Conservation (phyloP, 352 stramenopile genomes). For the Pythium aristosporum region DNA sequence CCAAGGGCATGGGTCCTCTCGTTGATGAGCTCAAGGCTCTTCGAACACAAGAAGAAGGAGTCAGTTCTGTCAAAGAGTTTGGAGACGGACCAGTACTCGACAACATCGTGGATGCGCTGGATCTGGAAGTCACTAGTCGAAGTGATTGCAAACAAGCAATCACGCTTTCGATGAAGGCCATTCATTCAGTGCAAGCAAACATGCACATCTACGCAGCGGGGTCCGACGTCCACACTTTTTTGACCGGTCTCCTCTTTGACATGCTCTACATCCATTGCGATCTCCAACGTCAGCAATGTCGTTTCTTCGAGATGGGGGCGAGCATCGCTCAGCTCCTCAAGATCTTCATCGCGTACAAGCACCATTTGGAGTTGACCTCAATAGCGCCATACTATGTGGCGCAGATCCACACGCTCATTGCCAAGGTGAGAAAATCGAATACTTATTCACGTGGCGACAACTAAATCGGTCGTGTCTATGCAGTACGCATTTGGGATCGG, state of each 20-base stretch:
- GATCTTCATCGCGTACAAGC: constrained; percentile 54
- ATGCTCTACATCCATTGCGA: constrained; percentile 65
- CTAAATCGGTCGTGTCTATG: constrained; percentile 1
- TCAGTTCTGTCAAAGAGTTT: constrained; percentile 2
- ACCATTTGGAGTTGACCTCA: constrained; percentile 40
- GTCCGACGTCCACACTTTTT: constrained; percentile 41
- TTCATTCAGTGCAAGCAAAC: constrained; percentile 52
- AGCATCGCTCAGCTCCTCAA: constrained; percentile 57
- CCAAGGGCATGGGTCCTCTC: constrained; percentile 40
- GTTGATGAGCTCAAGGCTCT: constrained; percentile 34
- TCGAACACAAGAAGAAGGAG: constrained; percentile 13
- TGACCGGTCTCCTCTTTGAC: constrained; percentile 64
- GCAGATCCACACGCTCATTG: constrained; percentile 57
- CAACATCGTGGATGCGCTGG: constrained; percentile 55
- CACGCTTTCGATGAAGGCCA: constrained; percentile 47
- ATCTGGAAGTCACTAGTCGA: constrained; percentile 29
- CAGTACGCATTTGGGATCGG: constrained; percentile 67
- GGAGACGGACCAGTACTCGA: constrained; percentile 41
- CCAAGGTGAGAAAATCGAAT: constrained; percentile 43
- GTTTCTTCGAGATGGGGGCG: constrained; percentile 64
- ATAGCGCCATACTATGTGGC: constrained; percentile 55
- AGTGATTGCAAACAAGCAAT: constrained; percentile 48
- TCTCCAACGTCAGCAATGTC: constrained; percentile 53
- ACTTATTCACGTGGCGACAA: neutral
- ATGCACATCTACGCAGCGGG: constrained; percentile 38